These are phyloP conservation scores for Lepiota venenata DNA, from an alignment of 768 basidiomycete genomes.

Conservation along the genomic window DNA sequence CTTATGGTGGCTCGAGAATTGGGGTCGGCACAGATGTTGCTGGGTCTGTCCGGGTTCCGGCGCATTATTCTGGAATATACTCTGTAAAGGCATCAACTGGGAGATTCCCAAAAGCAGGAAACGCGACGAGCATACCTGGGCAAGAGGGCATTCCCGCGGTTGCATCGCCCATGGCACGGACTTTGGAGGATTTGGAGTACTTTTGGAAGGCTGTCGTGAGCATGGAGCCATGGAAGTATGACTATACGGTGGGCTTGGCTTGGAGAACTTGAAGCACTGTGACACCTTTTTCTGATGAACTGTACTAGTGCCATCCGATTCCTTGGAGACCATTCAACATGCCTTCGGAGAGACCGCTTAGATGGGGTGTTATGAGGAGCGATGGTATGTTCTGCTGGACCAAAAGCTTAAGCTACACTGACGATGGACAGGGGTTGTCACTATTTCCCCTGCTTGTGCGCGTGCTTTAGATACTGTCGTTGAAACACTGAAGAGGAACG, in stretches of 20 bases:
- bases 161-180: slow-evolving; percentile 60
- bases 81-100: slow-evolving; percentile 49
- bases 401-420: slow-evolving; percentile 10
- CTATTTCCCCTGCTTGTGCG: slow-evolving; percentile 55
- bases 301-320: slow-evolving; percentile 34
- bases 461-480: slow-evolving; percentile 51
- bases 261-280: slow-evolving; percentile 20
- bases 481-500: slow-evolving; percentile 37
- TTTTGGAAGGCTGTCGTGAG: slow-evolving; percentile 59
- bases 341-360: slow-evolving; percentile 28
- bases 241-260: slow-evolving; percentile 38
- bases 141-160: slow-evolving; percentile 56
- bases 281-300: slow-evolving; percentile 10
- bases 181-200: slow-evolving; percentile 56
- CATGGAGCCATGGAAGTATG: slow-evolving; percentile 67
- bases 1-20: slow-evolving; percentile 54
- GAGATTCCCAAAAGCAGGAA: slow-evolving; percentile 46
- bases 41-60: slow-evolving; percentile 64
- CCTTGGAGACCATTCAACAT: slow-evolving; percentile 35
- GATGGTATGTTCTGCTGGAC: slow-evolving; percentile 40
- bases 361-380: slow-evolving; percentile 61
- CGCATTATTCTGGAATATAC: slow-evolving; percentile 64
- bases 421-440: slow-evolving; percentile 41
- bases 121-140: slow-evolving; percentile 43
- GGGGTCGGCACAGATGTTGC: slow-evolving; percentile 71